Evolutionary conservation across 768 basidiomycete genomes (phyloP).

Genomic region (Paxillus involutus): DNA sequence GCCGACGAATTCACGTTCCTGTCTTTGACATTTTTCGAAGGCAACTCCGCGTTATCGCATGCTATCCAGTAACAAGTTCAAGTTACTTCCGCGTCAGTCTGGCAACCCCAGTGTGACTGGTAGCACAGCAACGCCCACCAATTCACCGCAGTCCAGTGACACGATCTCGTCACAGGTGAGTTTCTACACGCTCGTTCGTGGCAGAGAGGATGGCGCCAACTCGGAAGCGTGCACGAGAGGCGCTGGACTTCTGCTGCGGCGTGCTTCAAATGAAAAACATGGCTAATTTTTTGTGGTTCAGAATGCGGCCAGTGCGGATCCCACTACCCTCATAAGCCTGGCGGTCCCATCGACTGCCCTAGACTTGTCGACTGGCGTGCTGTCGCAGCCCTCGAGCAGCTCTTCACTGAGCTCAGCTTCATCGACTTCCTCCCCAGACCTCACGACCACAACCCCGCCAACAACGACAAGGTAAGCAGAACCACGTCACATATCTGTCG

Average conservation of each 20-base stretch:
- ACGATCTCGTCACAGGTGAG: neutral
- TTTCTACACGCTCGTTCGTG: neutral
- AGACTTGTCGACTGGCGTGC: neutral
- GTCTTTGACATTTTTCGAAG: neutral
- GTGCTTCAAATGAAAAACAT: no score
- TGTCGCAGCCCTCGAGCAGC: neutral
- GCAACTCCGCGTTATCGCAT: neutral
- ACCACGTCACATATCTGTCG: neutral
- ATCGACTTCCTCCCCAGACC: neutral
- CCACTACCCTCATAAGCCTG: neutral
- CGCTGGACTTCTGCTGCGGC: no score
- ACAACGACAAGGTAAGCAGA: slow-evolving; percentile 15
- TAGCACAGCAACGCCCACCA: neutral
- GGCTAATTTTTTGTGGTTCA: neutral
- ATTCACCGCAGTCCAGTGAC: neutral
- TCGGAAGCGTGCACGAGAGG: no score
- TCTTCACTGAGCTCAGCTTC: neutral
- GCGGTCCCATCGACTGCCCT: neutral
- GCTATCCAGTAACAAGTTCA: neutral
- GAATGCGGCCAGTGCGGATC: neutral
- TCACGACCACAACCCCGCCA: slow-evolving; percentile 3
- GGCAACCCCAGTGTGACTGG: neutral
- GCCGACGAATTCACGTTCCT: no score
- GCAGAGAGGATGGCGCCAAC: neutral
- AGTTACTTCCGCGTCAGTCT: neutral